Evolutionary conservation across 768 basidiomycete species (phyloP), one percentile per base, ranked within the genome.

Genomic region (Trametes maxima): DNA sequence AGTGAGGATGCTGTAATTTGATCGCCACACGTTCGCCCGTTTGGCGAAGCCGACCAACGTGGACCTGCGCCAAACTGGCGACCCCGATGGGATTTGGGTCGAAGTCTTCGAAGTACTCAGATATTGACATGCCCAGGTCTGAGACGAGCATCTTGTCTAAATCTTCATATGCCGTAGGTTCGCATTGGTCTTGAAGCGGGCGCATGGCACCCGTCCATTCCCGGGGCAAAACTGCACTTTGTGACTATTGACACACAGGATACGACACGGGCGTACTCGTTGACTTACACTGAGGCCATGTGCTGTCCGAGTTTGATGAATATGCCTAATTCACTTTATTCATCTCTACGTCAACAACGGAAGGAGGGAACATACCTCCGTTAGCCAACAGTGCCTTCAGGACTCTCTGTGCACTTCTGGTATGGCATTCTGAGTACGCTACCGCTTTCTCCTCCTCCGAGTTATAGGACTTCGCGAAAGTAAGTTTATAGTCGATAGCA

Each of bases 1-100:
- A 80, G 73, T 90, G 92, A 10, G 97, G 95, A 73, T 99, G 97
- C 79, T 98, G 94, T 37, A 94, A 64, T 88, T 95, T 96, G 52
- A 98, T 90, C 8, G 97, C 97, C 25, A 95, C 94, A 56, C 77
- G 76, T 72, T 82, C 81, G 2, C 92, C 90, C 5, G 89, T 86
- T 49, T 83, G 78, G 52, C 84, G 83, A 63, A 92, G 86, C 14
- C 75, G 82, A 3, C 87, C 97, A 19, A 89, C 83, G 74, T 98
- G 97, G 16, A 98, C 97, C 74, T 99, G 97, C 5, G 97, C 97
- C 39, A 98, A 76, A 68, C 94, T 96, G 13, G 97, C 97, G 16
- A 98, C 94, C 2, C 97, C 97, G 46, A 98, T 92, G 7, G 97
- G 97, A 17, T 80, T 77, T 5, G 86, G 86, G 66, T 97, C 87